Conservation (phyloP, 179 eudicot species). For the Spinacia oleracea region DNA sequence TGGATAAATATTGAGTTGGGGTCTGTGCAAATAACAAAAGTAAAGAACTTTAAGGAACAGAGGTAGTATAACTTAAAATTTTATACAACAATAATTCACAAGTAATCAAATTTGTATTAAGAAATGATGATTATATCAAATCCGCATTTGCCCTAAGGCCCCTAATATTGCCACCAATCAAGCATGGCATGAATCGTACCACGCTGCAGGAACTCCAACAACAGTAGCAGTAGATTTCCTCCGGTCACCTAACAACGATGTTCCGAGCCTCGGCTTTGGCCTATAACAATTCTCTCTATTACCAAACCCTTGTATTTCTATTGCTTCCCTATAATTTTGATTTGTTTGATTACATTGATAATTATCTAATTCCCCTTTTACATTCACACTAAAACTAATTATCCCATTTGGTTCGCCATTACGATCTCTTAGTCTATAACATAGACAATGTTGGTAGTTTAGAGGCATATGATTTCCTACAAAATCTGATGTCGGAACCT, state of each 20-base stretch:
- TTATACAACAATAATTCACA: too few species aligned
- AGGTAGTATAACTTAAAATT: too few species aligned
- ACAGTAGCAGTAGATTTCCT: slow-evolving; percentile 16
- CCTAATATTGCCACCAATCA: neutral
- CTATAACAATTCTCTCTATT: slow-evolving; percentile 9
- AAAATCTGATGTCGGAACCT: slow-evolving; percentile 62
- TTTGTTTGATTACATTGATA: neutral
- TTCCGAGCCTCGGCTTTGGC: slow-evolving; percentile 4
- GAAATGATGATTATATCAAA: too few species aligned
- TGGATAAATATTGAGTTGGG: too few species aligned
- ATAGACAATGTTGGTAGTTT: slow-evolving; percentile 56
- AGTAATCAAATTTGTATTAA: neutral
- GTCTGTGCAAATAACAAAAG: too few species aligned
- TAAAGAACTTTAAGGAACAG: too few species aligned
- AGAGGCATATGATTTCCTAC: slow-evolving; percentile 38
- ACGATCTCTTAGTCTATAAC: slow-evolving; percentile 57
- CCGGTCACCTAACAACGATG: neutral
- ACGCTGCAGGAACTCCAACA: slow-evolving; percentile 35
- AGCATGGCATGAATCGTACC: slow-evolving; percentile 23
- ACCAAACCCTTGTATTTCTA: slow-evolving; percentile 13
- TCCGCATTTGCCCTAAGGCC: too few species aligned
- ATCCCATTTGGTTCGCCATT: slow-evolving; percentile 61
- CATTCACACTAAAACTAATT: slow-evolving; percentile 54
- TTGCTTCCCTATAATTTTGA: neutral
- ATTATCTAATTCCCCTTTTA: slow-evolving; percentile 22